Percentiles rank a stretch among this genome's conserved stretches.
These are phyloP conservation scores for Chrysosporium queenslandicum DNA, from an alignment of 2,329 filamentous ascomycete species.

Conservation along the genomic window DNA sequence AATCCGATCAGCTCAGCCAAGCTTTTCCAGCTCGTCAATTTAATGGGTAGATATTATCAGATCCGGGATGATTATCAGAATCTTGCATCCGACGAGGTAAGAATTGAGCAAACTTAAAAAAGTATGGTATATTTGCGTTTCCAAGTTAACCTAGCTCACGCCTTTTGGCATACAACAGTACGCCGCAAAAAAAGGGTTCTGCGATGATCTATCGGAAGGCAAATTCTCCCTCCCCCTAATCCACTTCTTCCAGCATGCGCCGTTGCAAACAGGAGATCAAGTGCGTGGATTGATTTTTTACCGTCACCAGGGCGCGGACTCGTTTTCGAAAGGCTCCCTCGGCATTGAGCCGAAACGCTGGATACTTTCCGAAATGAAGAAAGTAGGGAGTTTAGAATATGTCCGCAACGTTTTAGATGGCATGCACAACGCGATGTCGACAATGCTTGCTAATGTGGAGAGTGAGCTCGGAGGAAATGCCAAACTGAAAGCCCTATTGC, in stretches of 20 bases:
- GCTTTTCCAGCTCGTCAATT: conserved; percentile 56
- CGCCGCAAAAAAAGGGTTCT: conserved; percentile 80
- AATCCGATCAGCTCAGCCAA: conserved; percentile 22
- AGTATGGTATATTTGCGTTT: too few relatives aligned
- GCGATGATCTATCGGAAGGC: conserved; percentile 90
- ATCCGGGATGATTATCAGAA: conserved; percentile 74
- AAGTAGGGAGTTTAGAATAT: conserved; percentile 10
- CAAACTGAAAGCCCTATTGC: background rate
- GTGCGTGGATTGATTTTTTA: background rate
- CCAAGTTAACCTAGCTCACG: background rate
- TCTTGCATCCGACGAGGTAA: conserved; percentile 44
- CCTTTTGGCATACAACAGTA: conserved; percentile 41
- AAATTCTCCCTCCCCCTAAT: conserved; percentile 97
- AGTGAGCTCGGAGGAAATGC: background rate
- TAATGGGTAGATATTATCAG: conserved; percentile 39
- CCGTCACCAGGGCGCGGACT: background rate
- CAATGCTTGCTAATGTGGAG: conserved; percentile 1
- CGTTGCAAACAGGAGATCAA: background rate
- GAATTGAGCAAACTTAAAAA: background rate
- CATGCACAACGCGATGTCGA: conserved; percentile 5
- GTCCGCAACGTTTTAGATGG: background rate
- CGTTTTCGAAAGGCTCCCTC: background rate
- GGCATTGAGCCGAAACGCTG: background rate
- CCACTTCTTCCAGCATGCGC: conserved; percentile 61
- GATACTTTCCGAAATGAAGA: conserved; percentile 7